These are phyloP conservation scores for Teratosphaeria pseudoeucalypti DNA, from an alignment of 2,329 filamentous ascomycete species.

Conservation along the genomic window DNA sequence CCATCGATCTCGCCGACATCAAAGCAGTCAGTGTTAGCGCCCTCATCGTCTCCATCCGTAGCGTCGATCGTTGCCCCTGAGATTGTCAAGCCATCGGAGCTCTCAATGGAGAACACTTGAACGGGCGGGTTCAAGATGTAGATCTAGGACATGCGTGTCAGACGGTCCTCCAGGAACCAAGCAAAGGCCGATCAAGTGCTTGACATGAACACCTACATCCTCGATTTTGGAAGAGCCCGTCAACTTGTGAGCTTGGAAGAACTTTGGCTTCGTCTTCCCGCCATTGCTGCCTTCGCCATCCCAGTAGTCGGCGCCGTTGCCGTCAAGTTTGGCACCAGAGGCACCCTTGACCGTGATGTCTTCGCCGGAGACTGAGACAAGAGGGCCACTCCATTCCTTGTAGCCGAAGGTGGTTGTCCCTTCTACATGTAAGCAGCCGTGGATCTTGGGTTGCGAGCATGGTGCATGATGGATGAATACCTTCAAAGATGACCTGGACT, in stretches of 20 bases:
- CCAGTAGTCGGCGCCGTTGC: conserved; percentile 50
- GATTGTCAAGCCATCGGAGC: conserved; percentile 35
- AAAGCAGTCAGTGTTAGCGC: conserved; percentile 24
- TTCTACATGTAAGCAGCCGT: background rate
- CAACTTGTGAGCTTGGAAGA: conserved; percentile 48
- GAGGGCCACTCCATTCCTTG: conserved; percentile 53
- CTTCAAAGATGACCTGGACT: conserved; percentile 48
- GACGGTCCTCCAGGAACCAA: background rate
- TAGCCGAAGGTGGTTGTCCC: conserved; percentile 57
- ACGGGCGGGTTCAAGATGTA: conserved; percentile 47
- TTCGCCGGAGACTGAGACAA: conserved; percentile 51
- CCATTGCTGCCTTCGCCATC: conserved; percentile 50
- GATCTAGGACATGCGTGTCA: conserved; percentile 16
- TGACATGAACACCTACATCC: conserved; percentile 8
- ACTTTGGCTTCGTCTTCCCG: conserved; percentile 54
- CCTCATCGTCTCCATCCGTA: conserved; percentile 34
- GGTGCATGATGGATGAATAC: background rate
- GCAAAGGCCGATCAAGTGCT: background rate
- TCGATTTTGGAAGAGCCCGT: conserved; percentile 42
- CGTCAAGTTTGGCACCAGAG: conserved; percentile 44
- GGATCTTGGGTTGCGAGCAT: background rate
- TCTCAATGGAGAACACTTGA: conserved; percentile 41
- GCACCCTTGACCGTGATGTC: conserved; percentile 45
- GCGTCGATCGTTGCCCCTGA: conserved; percentile 46
- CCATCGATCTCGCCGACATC: conserved; percentile 16